Evolutionary conservation across 2,329 filamentous ascomycete species (phyloP).

Genomic region (Penicillium olsonii): DNA sequence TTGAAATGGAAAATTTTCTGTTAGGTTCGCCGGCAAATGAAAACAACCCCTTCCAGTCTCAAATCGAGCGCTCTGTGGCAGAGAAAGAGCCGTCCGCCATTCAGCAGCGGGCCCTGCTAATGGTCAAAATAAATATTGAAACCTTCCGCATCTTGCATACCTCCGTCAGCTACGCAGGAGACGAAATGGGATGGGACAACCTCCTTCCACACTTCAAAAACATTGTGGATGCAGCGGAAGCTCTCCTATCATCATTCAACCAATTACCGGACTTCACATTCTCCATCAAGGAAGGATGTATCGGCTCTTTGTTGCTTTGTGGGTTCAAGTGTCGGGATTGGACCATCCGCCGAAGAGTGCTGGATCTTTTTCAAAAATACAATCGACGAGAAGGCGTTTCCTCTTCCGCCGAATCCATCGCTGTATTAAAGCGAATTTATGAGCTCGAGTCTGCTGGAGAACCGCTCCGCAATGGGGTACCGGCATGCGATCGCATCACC

Average conservation of each 20-base stretch:
- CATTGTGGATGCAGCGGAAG: background rate
- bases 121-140: conserved; percentile 2
- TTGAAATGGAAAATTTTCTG: background rate
- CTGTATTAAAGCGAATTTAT: background rate
- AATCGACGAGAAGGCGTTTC: conserved; percentile 6
- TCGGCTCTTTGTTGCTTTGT: background rate
- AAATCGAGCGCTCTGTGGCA: background rate
- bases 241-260: background rate
- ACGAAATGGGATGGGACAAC: conserved; percentile 2
- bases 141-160: background rate
- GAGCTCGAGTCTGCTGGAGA: conserved; percentile 1
- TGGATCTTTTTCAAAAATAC: conserved; percentile 2
- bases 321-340: conserved; percentile 7
- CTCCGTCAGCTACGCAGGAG: background rate
- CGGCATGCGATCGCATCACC: conserved; percentile 17
- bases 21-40: conserved; percentile 1
- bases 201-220: background rate
- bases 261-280: background rate
- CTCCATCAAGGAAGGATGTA: conserved; percentile 2
- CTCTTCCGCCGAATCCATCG: background rate
- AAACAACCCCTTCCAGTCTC: background rate
- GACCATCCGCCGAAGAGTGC: background rate
- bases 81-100: background rate
- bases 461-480: background rate
- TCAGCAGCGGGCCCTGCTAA: background rate